These are phyloP conservation scores for Xerocomellus chrysenteron DNA, from an alignment of 768 basidiomycete genomes.

Conservation along the genomic window DNA sequence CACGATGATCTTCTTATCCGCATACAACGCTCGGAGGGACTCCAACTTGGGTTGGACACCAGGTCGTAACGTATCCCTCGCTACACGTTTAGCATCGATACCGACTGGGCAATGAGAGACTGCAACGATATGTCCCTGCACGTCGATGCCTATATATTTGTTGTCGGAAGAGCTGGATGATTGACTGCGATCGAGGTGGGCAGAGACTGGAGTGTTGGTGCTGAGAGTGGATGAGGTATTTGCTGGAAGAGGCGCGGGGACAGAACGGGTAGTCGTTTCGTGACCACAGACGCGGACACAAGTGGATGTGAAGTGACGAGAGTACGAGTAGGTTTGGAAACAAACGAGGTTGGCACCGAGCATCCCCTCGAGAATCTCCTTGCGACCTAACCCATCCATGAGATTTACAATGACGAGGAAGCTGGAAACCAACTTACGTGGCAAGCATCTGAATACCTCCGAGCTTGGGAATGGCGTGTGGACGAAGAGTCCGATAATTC, in stretches of 20 bases:
- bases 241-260: background rate
- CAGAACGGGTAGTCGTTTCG: constrained; percentile 56
- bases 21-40: constrained; percentile 79
- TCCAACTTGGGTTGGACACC: constrained; percentile 91
- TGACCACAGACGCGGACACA: constrained; percentile 97
- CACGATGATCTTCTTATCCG: constrained; percentile 97
- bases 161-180: constrained; percentile 9
- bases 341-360: constrained; percentile 94
- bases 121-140: constrained; percentile 78
- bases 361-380: constrained; percentile 97
- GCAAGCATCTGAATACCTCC: constrained; percentile 93
- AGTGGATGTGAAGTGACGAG: constrained; percentile 90
- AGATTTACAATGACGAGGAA: background rate
- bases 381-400: constrained; percentile 53
- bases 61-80: constrained; percentile 75
- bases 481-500: constrained; percentile 85
- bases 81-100: constrained; percentile 89
- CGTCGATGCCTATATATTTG: constrained; percentile 60
- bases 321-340: constrained; percentile 97
- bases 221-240: constrained; percentile 8
- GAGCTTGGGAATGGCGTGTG: constrained; percentile 98
- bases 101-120: constrained; percentile 94
- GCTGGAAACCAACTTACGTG: constrained; percentile 51
- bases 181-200: constrained; percentile 8
- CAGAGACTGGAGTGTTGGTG: background rate